phyloP scores from a whole-genome alignment of 2,329 filamentous ascomycete genomes.

The Malbranchea cinnamomea region DNA sequence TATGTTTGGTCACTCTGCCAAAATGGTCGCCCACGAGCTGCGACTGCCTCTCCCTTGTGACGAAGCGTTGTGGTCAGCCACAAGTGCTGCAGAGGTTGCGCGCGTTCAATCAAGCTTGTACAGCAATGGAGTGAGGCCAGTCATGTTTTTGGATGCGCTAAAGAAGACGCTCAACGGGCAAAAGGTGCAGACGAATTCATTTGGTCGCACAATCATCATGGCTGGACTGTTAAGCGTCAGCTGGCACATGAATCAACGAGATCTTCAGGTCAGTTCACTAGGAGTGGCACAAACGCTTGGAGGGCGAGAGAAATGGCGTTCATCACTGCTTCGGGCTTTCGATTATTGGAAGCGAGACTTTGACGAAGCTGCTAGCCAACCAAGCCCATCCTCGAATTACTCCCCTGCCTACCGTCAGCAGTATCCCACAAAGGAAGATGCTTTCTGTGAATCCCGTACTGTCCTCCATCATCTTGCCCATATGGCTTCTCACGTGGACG shows the following conservation, averaged over 20 bases:
- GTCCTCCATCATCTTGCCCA: constrained; percentile 88
- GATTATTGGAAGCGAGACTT: constrained; percentile 91
- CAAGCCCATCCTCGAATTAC: constrained; percentile 14
- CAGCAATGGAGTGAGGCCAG: constrained; percentile 67
- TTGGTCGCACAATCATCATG: constrained; percentile 88
- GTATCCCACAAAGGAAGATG: constrained; percentile 41
- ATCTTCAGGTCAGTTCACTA: constrained; percentile 79
- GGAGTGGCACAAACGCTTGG: constrained; percentile 68
- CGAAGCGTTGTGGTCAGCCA: constrained; percentile 82
- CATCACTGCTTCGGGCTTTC: constrained; percentile 70
- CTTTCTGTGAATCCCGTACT: constrained; percentile 73
- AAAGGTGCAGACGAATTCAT: constrained; percentile 77
- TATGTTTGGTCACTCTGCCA: constrained; percentile 94
- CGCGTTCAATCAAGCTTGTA: constrained; percentile 67
- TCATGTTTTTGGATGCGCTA: constrained; percentile 78
- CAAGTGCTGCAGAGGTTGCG: constrained; percentile 71
- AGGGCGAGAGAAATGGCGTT: constrained; percentile 80
- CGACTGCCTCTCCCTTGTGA: constrained; percentile 82
- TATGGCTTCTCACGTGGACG: constrained; percentile 95
- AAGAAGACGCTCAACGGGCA: constrained; percentile 80
- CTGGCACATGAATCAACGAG: constrained; percentile 95
- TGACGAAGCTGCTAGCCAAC: constrained; percentile 58
- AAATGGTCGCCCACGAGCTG: constrained; percentile 96
- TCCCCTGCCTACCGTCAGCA: constrained; percentile 12
- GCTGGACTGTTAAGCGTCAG: constrained; percentile 82